These are phyloP conservation scores for Beauveria varroae DNA, from an alignment of 2,329 filamentous ascomycete species.

Conservation along the genomic window DNA sequence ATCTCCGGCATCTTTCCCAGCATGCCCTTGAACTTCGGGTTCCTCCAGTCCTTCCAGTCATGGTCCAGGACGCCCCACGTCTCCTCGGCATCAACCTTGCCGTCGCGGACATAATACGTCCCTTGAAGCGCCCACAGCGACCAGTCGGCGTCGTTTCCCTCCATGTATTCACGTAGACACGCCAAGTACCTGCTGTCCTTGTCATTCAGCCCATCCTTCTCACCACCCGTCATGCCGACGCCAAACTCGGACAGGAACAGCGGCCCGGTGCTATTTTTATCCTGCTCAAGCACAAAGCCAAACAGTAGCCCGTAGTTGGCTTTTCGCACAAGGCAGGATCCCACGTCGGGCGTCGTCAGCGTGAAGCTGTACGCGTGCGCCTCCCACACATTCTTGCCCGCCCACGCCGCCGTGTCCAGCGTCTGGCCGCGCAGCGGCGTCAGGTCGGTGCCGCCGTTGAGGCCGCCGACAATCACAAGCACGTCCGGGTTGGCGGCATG, in stretches of 20 bases:
- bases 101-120: slow-evolving; percentile 49
- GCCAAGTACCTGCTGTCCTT: slow-evolving; percentile 40
- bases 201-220: slow-evolving; percentile 33
- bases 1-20: slow-evolving; percentile 32
- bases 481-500: slow-evolving; percentile 44
- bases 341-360: slow-evolving; percentile 35
- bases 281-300: slow-evolving; percentile 46
- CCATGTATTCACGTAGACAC: slow-evolving; percentile 46
- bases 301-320: slow-evolving; percentile 37
- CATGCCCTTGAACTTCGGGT: slow-evolving; percentile 26
- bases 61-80: slow-evolving; percentile 42
- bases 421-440: slow-evolving; percentile 29
- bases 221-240: slow-evolving; percentile 39
- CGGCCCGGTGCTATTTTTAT: slow-evolving; percentile 40
- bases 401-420: slow-evolving; percentile 39
- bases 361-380: slow-evolving; percentile 52
- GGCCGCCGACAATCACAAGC: slow-evolving; percentile 47
- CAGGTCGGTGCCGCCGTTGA: slow-evolving; percentile 46
- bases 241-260: slow-evolving; percentile 55
- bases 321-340: slow-evolving; percentile 36
- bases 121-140: slow-evolving; percentile 51
- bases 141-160: slow-evolving; percentile 52
- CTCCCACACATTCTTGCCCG: slow-evolving; percentile 51
- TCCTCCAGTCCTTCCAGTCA: slow-evolving; percentile 32
- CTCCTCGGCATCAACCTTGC: slow-evolving; percentile 43